Evolutionary conservation across 2,329 filamentous ascomycete genomes (phyloP), one percentile per base, ranked within the genome.

Genomic region (Daldinia eschscholtzii): DNA sequence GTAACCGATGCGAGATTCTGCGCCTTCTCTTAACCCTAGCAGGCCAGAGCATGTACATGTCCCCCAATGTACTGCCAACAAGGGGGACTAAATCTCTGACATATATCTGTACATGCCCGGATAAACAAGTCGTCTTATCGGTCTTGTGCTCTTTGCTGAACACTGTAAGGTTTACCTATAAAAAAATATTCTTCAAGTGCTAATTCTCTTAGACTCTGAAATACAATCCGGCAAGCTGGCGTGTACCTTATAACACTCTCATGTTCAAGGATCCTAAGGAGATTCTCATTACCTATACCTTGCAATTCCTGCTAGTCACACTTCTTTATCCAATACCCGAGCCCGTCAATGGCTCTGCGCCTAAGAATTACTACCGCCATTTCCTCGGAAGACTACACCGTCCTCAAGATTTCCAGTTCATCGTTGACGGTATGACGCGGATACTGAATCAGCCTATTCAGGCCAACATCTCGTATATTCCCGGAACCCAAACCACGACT

Each of bases 391-490:
- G 95, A 41, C 81, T 99, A 52, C 96, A 98, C 81, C 89, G 96
- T 53, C 93, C 95, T 0, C 94, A 98, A 79, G 96, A 99, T 79
- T 98, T 99, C 76, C 96, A 99, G 79, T 99, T 99, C 78, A 89
- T 98, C 26, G 93, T 97, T 10, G 94, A 98, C 77, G 94, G 94
- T 56, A 97, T 98, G 91, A 94, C 91, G 0, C 89, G 94, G 74
- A 93, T 98, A 55, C 84, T 99, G 57, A 96, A 97, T 74, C 95
- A 98, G 74, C 95, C 95, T 26, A 89, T 98, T 70, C 93, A 97
- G 81, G 91, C 93, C 48, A 97, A 93, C 65, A 88, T 89, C 10
- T 95, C 94, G 0, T 98, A 97, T 79, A 88, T 98, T 1, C 94
- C 95, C 0, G 93, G 94, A 4, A 91, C 91, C 42, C 93, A 97